Percentiles rank a stretch among this genome's conserved stretches.
These are phyloP conservation scores for Solanum corneliomulleri DNA, from an alignment of 257 asterid species.

Conservation along the genomic window DNA sequence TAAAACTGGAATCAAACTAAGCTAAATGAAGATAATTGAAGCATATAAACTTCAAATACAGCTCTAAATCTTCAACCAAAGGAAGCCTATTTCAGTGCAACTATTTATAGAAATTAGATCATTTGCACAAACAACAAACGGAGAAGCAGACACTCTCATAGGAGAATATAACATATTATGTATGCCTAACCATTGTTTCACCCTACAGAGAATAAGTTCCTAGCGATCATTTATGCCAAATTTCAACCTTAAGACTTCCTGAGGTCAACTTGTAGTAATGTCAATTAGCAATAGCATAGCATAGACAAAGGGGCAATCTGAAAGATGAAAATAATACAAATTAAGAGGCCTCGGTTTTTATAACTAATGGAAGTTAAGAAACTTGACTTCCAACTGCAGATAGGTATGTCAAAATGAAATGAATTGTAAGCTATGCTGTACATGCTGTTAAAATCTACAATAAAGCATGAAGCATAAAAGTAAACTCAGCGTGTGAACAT, in stretches of 20 bases:
- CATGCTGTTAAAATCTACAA: neutral
- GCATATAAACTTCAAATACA: neutral
- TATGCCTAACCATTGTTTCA: neutral
- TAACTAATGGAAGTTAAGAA: neutral
- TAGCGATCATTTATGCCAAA: neutral
- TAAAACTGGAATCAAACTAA: neutral
- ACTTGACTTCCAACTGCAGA: neutral
- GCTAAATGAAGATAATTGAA: neutral
- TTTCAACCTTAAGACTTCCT: neutral
- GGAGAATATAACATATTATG: neutral
- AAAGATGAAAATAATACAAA: neutral
- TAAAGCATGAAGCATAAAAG: neutral
- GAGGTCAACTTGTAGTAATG: neutral
- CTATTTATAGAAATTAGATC: neutral
- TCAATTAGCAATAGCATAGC: neutral
- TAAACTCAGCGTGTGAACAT: neutral
- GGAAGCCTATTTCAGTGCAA: neutral
- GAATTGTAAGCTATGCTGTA: neutral
- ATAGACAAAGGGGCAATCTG: neutral
- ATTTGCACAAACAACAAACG: neutral
- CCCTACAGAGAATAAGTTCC: neutral
- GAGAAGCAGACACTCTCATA: neutral
- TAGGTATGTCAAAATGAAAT: neutral
- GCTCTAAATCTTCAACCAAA: neutral
- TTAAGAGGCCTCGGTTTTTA: neutral